phyloP scores from a whole-genome alignment of 306 rosid genomes.

The Alnus rubra region DNA sequence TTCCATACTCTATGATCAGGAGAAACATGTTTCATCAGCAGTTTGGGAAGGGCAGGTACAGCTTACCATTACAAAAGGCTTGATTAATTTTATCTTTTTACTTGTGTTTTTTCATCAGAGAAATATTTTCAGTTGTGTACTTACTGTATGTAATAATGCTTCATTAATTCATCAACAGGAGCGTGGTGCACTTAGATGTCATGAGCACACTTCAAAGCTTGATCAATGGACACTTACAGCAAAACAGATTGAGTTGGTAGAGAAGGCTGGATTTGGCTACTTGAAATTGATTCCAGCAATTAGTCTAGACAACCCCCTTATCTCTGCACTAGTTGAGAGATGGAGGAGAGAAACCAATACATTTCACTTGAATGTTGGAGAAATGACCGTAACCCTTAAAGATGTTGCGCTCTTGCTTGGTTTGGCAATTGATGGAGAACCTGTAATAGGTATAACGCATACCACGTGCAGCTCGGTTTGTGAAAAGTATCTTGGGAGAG shows the following conservation, averaged over 20 bases:
- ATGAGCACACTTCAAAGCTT: slow-evolving; percentile 95
- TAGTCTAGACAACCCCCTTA: slow-evolving; percentile 95
- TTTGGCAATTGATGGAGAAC: slow-evolving; percentile 90
- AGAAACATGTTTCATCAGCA: slow-evolving; percentile 94
- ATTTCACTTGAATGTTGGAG: slow-evolving; percentile 96
- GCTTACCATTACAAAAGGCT: slow-evolving; percentile 25
- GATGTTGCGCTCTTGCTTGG: slow-evolving; percentile 93
- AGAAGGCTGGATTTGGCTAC: slow-evolving; percentile 86
- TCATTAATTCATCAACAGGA: slow-evolving; percentile 54
- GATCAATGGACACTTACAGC: slow-evolving; percentile 88
- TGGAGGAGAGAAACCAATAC: slow-evolving; percentile 99
- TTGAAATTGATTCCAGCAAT: slow-evolving; percentile 92
- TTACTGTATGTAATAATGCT: slow-evolving; percentile 12
- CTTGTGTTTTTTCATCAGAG: neutral
- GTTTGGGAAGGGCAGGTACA: slow-evolving; percentile 99
- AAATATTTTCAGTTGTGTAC: slow-evolving; percentile 7
- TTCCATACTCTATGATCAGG: slow-evolving; percentile 93
- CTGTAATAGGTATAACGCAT: slow-evolving; percentile 88
- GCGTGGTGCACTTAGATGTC: slow-evolving; percentile 99
- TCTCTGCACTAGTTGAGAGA: slow-evolving; percentile 95
- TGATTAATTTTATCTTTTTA: slow-evolving; percentile 9
- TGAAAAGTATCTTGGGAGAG: slow-evolving; percentile 77
- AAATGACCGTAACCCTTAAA: slow-evolving; percentile 90
- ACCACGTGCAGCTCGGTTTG: slow-evolving; percentile 84
- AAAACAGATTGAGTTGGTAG: slow-evolving; percentile 78